Evolutionary conservation across 2,329 filamentous ascomycete species (phyloP).

Genomic region (Arthrinium phaeospermum): DNA sequence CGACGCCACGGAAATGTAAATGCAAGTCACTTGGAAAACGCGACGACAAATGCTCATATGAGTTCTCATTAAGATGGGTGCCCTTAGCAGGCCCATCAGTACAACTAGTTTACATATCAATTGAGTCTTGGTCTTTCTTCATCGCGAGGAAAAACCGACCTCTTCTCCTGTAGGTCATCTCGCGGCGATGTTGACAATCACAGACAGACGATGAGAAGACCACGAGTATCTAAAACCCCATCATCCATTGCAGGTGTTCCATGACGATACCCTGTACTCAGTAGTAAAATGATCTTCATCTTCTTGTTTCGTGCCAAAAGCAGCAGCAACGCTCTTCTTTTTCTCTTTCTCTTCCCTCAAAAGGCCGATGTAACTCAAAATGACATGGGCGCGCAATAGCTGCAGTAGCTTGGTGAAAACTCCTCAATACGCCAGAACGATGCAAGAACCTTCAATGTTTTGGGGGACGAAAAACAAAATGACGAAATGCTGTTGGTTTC

Average conservation of each 20-base stretch:
- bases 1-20: background rate
- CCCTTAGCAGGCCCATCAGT: background rate
- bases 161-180: background rate
- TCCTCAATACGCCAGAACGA: conserved; percentile 6
- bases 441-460: background rate
- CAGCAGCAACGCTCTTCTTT: background rate
- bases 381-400: background rate
- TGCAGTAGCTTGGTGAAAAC: background rate
- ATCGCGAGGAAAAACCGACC: background rate
- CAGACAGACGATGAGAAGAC: background rate
- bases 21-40: background rate
- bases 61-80: background rate
- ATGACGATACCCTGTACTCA: background rate
- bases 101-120: background rate
- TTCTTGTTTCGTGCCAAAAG: background rate
- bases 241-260: background rate
- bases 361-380: background rate
- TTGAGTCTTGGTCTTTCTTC: no score
- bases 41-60: background rate
- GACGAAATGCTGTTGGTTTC: background rate
- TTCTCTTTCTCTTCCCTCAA: no score
- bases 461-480: background rate
- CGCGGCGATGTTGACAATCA: background rate
- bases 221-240: background rate
- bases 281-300: no score